Evolutionary conservation across 2,329 filamentous ascomycete species (phyloP).

Genomic region (Neospermospora avenae): DNA sequence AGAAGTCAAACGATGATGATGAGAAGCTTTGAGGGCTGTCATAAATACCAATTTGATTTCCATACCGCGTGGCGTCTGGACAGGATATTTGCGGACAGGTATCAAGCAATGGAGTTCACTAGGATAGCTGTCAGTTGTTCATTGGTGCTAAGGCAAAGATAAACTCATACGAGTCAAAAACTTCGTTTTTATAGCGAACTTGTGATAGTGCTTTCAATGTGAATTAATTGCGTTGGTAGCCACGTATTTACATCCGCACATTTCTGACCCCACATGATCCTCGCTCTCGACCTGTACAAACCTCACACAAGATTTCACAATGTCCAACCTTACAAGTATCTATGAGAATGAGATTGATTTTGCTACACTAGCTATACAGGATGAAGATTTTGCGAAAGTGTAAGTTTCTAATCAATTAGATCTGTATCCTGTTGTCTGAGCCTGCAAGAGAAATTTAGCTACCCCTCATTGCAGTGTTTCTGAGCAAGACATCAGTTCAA

Average conservation of each 20-base stretch:
- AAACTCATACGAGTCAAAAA: background rate
- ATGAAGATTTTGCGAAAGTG: slow-evolving; percentile 57
- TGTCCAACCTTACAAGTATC: slow-evolving; percentile 38
- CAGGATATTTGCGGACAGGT: background rate
- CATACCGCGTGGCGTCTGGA: background rate
- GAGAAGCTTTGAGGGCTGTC: slow-evolving; percentile 10
- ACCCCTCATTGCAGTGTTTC: background rate
- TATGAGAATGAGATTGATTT: slow-evolving; percentile 62
- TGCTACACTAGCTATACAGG: slow-evolving; percentile 53
- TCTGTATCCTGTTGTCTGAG: background rate
- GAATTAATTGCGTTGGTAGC: too few species aligned
- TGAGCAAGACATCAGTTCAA: background rate
- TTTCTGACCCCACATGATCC: background rate
- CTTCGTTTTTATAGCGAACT: background rate
- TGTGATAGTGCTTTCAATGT: background rate
- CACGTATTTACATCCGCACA: background rate
- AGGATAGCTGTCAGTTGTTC: background rate
- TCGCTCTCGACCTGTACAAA: background rate
- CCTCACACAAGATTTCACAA: slow-evolving; percentile 10
- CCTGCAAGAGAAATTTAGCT: too few species aligned
- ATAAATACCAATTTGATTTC: slow-evolving; percentile 11
- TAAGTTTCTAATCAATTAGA: slow-evolving; percentile 34
- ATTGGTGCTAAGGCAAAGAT: background rate
- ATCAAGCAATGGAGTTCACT: background rate
- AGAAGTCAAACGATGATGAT: slow-evolving; percentile 29